These are phyloP conservation scores for Lagenidium giganteum DNA, from an alignment of 352 stramenopile species.

Conservation along the genomic window DNA sequence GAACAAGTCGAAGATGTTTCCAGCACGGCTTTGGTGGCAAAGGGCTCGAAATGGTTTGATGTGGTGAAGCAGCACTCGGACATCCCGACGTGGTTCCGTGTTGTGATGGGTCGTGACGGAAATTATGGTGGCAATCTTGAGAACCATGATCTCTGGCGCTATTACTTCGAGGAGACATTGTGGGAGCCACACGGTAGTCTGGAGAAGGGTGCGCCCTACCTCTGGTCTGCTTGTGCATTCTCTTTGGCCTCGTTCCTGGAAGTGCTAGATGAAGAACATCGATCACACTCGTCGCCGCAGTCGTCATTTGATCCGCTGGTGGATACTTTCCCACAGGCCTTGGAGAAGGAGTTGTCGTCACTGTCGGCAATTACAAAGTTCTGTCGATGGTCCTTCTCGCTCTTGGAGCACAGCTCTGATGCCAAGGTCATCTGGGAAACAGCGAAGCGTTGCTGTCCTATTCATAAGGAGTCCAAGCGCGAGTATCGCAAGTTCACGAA, in stretches of 20 bases:
- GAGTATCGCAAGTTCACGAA: constrained; percentile 88
- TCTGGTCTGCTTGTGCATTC: constrained; percentile 82
- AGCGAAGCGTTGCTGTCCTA: constrained; percentile 78
- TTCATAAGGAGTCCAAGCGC: constrained; percentile 81
- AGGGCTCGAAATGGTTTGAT: constrained; percentile 27
- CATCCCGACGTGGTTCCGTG: constrained; percentile 62
- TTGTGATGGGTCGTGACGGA: constrained; percentile 64
- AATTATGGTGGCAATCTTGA: constrained; percentile 36
- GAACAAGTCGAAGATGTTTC: not conserved
- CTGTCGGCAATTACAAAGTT: constrained; percentile 78
- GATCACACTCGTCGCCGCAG: constrained; percentile 9
- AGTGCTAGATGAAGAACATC: constrained; percentile 59
- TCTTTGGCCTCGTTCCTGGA: constrained; percentile 74
- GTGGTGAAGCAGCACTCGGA: constrained; percentile 61
- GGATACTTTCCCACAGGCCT: constrained; percentile 47
- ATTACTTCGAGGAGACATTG: constrained; percentile 85
- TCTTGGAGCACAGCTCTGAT: constrained; percentile 79
- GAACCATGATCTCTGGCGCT: constrained; percentile 72
- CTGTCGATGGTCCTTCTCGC: constrained; percentile 82
- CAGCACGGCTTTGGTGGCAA: too few relatives aligned
- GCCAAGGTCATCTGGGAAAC: constrained; percentile 88
- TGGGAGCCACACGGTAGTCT: constrained; percentile 84
- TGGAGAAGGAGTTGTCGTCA: constrained; percentile 83
- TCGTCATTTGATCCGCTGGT: constrained; percentile 44
- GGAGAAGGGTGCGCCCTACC: constrained; percentile 79